These are phyloP conservation scores for Pyrenula massariospora DNA, from an alignment of 495 filamentous ascomycete species.

Conservation along the genomic window DNA sequence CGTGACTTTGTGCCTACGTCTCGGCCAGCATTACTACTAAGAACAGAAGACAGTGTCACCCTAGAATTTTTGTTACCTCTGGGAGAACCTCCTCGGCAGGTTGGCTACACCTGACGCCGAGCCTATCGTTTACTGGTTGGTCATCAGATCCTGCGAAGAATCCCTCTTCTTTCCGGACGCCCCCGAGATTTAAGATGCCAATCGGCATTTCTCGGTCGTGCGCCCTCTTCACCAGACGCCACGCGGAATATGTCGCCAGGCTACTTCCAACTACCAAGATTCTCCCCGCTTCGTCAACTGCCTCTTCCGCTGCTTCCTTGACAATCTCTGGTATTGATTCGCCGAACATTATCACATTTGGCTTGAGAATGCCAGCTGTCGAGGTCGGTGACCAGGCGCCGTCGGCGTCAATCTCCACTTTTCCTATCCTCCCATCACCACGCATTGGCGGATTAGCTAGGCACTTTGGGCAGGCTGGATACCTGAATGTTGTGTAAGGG, in stretches of 20 bases:
- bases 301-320: slow-evolving; percentile 66
- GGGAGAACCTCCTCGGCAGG: slow-evolving; percentile 43
- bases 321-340: slow-evolving; percentile 62
- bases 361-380: slow-evolving; percentile 75
- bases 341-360: slow-evolving; percentile 90
- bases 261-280: slow-evolving; percentile 79
- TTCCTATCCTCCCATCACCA: slow-evolving; percentile 40
- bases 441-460: slow-evolving; percentile 50
- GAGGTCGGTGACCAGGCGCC: slow-evolving; percentile 65
- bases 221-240: slow-evolving; percentile 75
- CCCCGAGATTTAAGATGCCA: slow-evolving; percentile 72
- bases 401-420: slow-evolving; percentile 63
- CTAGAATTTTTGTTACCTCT: slow-evolving; percentile 31
- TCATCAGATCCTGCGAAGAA: slow-evolving; percentile 42
- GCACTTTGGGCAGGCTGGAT: slow-evolving; percentile 80
- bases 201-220: slow-evolving; percentile 74
- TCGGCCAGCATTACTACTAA: too few species aligned
- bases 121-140: slow-evolving; percentile 22
- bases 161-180: slow-evolving; percentile 64
- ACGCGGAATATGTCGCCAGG: slow-evolving; percentile 89
- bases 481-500: slow-evolving; percentile 80
- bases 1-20: too few species aligned
- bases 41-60: too few species aligned
- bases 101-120: slow-evolving; percentile 38
- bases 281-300: slow-evolving; percentile 60